A percentile compares a stretch with the other conserved stretches of the same genome.
These are phyloP conservation scores for Capillidium heterosporum DNA, from an alignment of 371 early-diverging fungal species.

Conservation along the genomic window DNA sequence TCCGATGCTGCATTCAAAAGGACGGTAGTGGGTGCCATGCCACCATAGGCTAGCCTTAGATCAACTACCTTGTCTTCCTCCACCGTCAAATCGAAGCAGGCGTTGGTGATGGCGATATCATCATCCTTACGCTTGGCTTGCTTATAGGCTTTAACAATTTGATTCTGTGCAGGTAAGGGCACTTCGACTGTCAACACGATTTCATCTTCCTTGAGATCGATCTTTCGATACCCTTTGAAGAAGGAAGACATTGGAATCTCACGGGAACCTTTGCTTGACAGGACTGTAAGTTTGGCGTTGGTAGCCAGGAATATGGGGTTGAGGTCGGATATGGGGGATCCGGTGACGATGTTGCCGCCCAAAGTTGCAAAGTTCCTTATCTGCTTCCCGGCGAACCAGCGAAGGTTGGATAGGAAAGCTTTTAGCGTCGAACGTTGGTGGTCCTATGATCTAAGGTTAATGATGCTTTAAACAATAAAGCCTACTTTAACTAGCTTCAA, in stretches of 20 bases:
- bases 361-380: slow-evolving; percentile 61
- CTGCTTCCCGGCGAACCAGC: slow-evolving; percentile 57
- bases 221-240: slow-evolving; percentile 56
- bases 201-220: slow-evolving; percentile 32
- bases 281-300: slow-evolving; percentile 30
- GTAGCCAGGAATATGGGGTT: slow-evolving; percentile 58
- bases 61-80: slow-evolving; percentile 24
- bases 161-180: slow-evolving; percentile 26
- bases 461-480: slow-evolving; percentile 7
- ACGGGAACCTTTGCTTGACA: slow-evolving; percentile 17
- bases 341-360: slow-evolving; percentile 64
- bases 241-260: slow-evolving; percentile 36
- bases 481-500: too few species aligned
- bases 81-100: slow-evolving; percentile 27
- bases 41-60: slow-evolving; percentile 38
- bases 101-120: slow-evolving; percentile 64
- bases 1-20: slow-evolving; percentile 19
- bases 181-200: slow-evolving; percentile 34
- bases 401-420: slow-evolving; percentile 43
- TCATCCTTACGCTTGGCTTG: slow-evolving; percentile 64
- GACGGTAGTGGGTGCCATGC: slow-evolving; percentile 44
- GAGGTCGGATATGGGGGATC: slow-evolving; percentile 60
- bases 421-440: slow-evolving; percentile 18
- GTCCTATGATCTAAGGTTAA: background rate
- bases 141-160: slow-evolving; percentile 48